These are phyloP conservation scores for Fusarium drepaniforme DNA, from an alignment of 2,329 filamentous ascomycete species.

Conservation along the genomic window DNA sequence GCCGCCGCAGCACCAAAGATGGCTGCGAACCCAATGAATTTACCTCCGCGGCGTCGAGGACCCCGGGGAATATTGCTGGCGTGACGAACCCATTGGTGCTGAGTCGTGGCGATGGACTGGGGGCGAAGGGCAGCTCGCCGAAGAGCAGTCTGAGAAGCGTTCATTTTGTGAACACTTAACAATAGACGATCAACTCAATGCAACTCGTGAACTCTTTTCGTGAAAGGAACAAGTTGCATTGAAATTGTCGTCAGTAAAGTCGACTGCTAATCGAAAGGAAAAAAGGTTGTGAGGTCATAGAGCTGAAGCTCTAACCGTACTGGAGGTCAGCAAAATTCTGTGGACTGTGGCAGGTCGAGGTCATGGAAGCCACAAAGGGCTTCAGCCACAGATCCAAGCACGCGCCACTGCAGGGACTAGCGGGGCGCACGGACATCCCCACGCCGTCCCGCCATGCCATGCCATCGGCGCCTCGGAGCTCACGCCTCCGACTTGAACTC, in stretches of 20 bases:
- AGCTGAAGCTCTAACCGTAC: conserved; percentile 28
- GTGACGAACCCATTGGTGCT: conserved; percentile 48
- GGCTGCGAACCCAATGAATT: conserved; percentile 46
- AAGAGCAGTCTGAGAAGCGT: conserved; percentile 45
- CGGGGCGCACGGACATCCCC: conserved; percentile 25
- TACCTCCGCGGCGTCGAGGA: conserved; percentile 43
- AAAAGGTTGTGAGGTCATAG: conserved; percentile 45
- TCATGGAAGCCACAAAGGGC: conserved; percentile 5
- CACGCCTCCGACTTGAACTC: conserved; percentile 44
- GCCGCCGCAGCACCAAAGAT: conserved; percentile 55
- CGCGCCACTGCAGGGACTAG: conserved; percentile 32
- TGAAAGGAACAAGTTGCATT: conserved; percentile 13
- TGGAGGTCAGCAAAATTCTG: conserved; percentile 46
- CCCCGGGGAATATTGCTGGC: conserved; percentile 39
- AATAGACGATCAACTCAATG: conserved; percentile 9
- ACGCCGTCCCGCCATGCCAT: conserved; percentile 30
- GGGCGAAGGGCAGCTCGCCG: conserved; percentile 44
- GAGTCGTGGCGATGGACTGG: conserved; percentile 33
- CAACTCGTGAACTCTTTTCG: background rate
- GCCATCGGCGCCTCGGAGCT: conserved; percentile 47
- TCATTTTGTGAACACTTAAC: conserved; percentile 43
- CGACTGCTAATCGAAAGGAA: conserved; percentile 19
- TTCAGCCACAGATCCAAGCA: conserved; percentile 23
- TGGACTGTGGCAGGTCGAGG: conserved; percentile 35
- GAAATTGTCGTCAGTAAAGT: conserved; percentile 11